Percentiles rank a stretch among this genome's conserved stretches.
Conservation (phyloP, 169 alveolate genomes). For the Plasmodium berghei region DNA sequence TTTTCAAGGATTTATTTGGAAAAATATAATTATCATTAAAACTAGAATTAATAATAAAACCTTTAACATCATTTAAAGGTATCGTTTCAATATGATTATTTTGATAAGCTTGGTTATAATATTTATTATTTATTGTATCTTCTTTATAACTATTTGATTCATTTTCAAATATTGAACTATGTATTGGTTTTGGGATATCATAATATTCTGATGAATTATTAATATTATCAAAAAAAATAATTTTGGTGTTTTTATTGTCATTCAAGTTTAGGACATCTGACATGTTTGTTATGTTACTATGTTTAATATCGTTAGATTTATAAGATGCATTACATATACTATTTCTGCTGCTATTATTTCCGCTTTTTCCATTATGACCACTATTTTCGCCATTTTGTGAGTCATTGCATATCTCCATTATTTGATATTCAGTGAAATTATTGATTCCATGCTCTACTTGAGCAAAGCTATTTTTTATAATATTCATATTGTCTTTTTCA, state of each 20-base stretch:
- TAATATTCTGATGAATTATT: conserved; percentile 39
- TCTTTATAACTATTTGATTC: neutral
- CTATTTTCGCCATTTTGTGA: too few relatives aligned
- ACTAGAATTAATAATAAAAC: conserved; percentile 4
- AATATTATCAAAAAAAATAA: conserved; percentile 58
- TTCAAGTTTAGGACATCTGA: conserved; percentile 28
- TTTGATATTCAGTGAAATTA: too few relatives aligned
- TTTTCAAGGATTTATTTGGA: too few relatives aligned
- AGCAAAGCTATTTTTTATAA: too few relatives aligned
- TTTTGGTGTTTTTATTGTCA: conserved; percentile 17
- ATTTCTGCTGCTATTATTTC: conserved; percentile 1
- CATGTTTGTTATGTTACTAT: conserved; percentile 45
- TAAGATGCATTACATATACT: neutral
- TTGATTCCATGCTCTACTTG: too few relatives aligned
- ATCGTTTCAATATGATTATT: conserved; percentile 1
- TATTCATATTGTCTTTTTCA: conserved; percentile 5
- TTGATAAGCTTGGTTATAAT: neutral
- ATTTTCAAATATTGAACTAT: conserved; percentile 1
- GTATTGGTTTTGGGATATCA: conserved; percentile 21
- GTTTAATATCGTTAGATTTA: conserved; percentile 13
- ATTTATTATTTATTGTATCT: neutral
- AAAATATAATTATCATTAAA: too few relatives aligned
- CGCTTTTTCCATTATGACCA: too few relatives aligned
- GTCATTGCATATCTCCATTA: too few relatives aligned
- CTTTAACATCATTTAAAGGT: conserved; percentile 19